Evolutionary conservation across 2,329 filamentous ascomycete genomes (phyloP), one percentile per base, ranked within the genome.

Genomic region (Fonsecaea nubica): DNA sequence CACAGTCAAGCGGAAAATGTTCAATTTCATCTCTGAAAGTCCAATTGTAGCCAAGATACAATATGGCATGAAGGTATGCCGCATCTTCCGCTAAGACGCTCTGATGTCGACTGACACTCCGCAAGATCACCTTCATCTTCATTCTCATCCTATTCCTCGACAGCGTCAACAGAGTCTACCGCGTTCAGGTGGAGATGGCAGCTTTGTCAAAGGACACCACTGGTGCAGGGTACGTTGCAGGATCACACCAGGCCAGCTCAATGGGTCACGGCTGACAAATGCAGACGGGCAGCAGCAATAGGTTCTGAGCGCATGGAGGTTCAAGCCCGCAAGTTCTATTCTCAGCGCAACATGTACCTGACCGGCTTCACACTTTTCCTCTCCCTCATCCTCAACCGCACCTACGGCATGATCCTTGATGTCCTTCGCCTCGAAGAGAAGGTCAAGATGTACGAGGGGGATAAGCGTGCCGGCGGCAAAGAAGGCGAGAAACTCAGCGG

Each of bases 331-430:
- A 99, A 99, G 83, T 99, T 99, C 86, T 99, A 99, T 87, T 97
- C 93, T 69, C 94, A 99, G 85, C 93, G 95, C 81, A 99, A 99
- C 89, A 99, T 99, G 95, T 99, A 99, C 84, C 93, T 99, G 69
- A 98, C 95, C 81, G 95, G 95, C 75, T 99, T 99, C 86, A 99
- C 95, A 4, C 90, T 99, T 71, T 98, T 99, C 88, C 90, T 99
- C 69, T 98, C 94, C 62, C 86, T 99, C 71, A 99, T 99, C 81
- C 92, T 83, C 78, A 98, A 99, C 89, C 94, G 95, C 77, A 99
- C 95, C 77, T 99, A 98, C 84, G 91, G 90, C 76, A 94, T 98
- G 92, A 97, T 97, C 76, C 87, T 97, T 72, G 93, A 97, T 74
- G 88, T 91, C 59, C 91, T 97, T 76, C 88, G 92, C 70, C 90